Evolutionary conservation across 176 grass and related monocot genomes (phyloP), one percentile per base, ranked within the genome.

Genomic region (Triticum turgidum): DNA sequence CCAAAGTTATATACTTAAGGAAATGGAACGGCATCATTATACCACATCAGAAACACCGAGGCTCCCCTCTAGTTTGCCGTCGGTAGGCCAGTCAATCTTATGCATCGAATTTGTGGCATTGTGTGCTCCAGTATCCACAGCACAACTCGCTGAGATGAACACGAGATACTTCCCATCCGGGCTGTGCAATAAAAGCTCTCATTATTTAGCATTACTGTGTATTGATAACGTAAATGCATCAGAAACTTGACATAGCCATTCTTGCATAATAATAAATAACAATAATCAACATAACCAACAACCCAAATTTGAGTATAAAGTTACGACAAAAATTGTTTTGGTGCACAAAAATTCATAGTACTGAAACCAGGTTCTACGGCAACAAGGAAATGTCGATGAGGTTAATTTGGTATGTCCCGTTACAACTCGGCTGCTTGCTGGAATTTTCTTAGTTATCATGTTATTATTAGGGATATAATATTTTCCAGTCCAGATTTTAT

Each of bases 121-220:
- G 88, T 98, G 96, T 78, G 91, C 86, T 81, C 96, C 96, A 89
- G 84, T 98, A 86, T 95, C 96, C 79, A 98, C 93, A 91, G 96
- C 91, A 80, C n/a, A n/a, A n/a, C n/a, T n/a, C n/a, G 93, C 88
- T 65, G 96, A 95, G 39, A 98, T 78, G 69, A 98, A 98, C 22
- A 98, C 87, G 37, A 98, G 88, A 84, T 87, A 89, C 42, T 92
- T 94, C 61, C 91, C 91, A 87, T 94, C 91, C 20, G 96, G 96
- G 75, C 74, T 77, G 29, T 30, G 1, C 17, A 77, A 77, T 77
- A 77, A 33, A 33, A 80, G 14, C 0, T 24, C 69, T 81, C 51
- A 65, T 90, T 39, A 91, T 83, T 85, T 71, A 25, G 24, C 35
- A 69, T 14, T 67, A 81, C 20, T 84, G 22, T 11, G 52, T 7